Base-by-base conservation (phyloP, 2,329 filamentous ascomycete genomes). In the Sporothrix brasiliensis region DNA sequence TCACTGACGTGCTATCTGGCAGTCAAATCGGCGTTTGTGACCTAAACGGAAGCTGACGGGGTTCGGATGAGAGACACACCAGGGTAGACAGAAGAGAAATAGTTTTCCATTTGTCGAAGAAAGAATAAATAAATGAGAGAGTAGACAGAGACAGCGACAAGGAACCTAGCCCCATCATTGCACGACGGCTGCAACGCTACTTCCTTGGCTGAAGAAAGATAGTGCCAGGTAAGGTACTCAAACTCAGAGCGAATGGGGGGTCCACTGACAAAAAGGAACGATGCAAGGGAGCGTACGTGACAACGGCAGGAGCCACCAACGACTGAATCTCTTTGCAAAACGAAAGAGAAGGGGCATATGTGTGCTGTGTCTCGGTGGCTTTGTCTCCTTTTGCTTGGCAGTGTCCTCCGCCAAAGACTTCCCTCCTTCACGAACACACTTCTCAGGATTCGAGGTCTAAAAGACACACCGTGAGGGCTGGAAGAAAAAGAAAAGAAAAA, bases 281-380 rank as follows among this genome's bases (percentile, higher is more conserved):
- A 69, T 2, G 67, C 44, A 53, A 63, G 63, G 67, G 61, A 56
- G 47, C 13, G 44, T n/a, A 61, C 53, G 67, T 52, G 54, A 41
- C 44, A 61, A 69, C 39, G 67, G 54, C 54, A 69, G 54, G 47
- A 69, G 44, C 41, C 27, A 49, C 53, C 66, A 39, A 10, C 2
- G 66, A 16, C 30, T 24, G 39, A 34, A 54, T 24, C 7, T 13
- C 13, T n/a, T 54, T 41, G 41, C 39, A 58, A 30, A 49, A 47
- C 16, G 14, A 58, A 50, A 47, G 58, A 52, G 66, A 68, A 58
- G 30, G 66, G 19, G 34, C 16, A 41, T 49, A 54, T 30, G 13
- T 13, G 53, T 56, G 53, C 13, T 56, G 50, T 53, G n/a, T 11
- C 44, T 2, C 16, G 7, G 34, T 34, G 34, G 27, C 34, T 5